phyloP scores from a whole-genome alignment of 1,284 basidiomycete species.

The Ganoderma multipileum region DNA sequence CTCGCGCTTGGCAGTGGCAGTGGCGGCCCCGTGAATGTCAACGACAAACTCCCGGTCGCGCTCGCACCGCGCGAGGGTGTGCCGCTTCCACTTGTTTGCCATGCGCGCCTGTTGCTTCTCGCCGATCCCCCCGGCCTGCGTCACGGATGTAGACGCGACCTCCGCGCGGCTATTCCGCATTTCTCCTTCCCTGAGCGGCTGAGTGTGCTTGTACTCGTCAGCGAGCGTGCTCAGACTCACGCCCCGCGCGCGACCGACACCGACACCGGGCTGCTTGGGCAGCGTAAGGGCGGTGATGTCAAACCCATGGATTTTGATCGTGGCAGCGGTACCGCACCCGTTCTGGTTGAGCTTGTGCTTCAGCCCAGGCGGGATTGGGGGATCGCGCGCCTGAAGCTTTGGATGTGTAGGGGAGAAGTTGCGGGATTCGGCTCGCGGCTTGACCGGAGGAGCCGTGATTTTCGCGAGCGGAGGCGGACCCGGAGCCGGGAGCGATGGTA shows the following conservation, averaged over 20 bases:
- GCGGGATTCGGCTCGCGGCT: conserved; percentile 20
- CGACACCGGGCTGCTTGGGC: not conserved
- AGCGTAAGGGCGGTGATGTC: not conserved
- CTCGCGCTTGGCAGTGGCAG: not conserved
- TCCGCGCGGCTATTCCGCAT: not conserved
- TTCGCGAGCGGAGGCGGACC: conserved; percentile 7
- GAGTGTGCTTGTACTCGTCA: not conserved
- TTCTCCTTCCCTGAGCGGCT: too few species aligned
- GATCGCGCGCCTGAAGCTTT: conserved; percentile 34
- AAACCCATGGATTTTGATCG: not conserved
- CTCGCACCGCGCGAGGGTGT: not conserved
- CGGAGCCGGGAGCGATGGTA: conserved; percentile 9
- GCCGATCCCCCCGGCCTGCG: not conserved
- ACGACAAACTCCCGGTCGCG: not conserved
- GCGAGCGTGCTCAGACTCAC: conserved; percentile 20
- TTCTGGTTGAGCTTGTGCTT: conserved; percentile 31
- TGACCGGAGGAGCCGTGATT: conserved; percentile 5
- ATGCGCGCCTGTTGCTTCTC: conserved; percentile 1
- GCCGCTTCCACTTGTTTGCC: not conserved
- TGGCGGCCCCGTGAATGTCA: not conserved
- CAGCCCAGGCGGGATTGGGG: conserved; percentile 41
- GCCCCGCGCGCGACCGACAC: conserved; percentile 9
- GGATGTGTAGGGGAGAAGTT: conserved; percentile 36
- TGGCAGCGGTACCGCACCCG: not conserved
- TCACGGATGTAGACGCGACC: not conserved